Evolutionary conservation across 352 stramenopile genomes (phyloP), one percentile per base, ranked within the genome.

Genomic region (Globisporangium cederbergense): DNA sequence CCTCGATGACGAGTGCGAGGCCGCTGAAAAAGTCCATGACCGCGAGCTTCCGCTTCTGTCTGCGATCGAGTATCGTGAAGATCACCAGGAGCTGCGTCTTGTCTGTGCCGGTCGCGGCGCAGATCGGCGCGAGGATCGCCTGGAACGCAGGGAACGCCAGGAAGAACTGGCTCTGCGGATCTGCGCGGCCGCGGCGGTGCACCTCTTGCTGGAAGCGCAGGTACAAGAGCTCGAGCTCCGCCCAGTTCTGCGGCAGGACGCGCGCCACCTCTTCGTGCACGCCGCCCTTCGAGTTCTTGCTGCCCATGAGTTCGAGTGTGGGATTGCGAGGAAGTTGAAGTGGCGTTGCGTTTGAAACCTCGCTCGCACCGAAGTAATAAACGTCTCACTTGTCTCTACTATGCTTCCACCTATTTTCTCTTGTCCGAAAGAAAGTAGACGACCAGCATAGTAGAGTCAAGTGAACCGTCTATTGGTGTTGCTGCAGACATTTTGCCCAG

Each of bases 21-120:
- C 79, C 79, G 16, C 77, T 79, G 57, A 91, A 89, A 34, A 91
- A 89, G 54, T 89, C 80, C 38, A 89, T 59, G 8, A 65, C 77
- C 0, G 68, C 66, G 30, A 89, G 49, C 22, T 63, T 84, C 4
- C 67, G 59, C 34, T 60, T 34, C 3, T 62, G 45, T 8, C 67
- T 67, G 2, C 61, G 51, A 18, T 88, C 78, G 16, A 91, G 60
- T 28, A 46, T 38, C 8, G 74, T 43, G 49, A 89, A 91, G 7
- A 78, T 73, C 32, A 67, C 67, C 32, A 89, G 47, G 11, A 91
- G 60, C 58, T 72, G 65, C 55, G 72, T 52, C 60, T 88, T 88
- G 28, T 77, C 67, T 16, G 58, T 67, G 28, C 72, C 62, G 28
- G 55, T 62, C 1, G 67, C 56, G 2, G 63, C 58, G 16, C 71